phyloP scores from a whole-genome alignment of 805 yeast genomes.

The Nadsonia fulvescens region DNA sequence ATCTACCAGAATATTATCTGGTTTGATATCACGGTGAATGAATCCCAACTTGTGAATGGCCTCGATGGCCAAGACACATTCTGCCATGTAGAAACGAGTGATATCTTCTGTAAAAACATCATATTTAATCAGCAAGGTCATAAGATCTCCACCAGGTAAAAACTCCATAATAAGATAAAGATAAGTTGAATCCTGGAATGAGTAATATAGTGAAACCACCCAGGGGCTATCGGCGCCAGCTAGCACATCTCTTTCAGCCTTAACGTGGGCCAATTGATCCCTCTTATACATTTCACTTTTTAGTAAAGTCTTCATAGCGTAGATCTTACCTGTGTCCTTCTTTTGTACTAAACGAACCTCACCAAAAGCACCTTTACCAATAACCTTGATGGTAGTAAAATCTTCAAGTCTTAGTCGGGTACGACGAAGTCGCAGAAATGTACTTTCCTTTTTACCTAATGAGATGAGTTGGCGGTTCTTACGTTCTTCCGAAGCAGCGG shows the following conservation, averaged over 20 bases:
- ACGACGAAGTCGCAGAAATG: constrained; percentile 66
- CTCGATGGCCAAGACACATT: constrained; percentile 86
- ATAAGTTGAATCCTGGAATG: constrained; percentile 64
- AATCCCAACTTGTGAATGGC: constrained; percentile 86
- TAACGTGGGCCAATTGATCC: constrained; percentile 88
- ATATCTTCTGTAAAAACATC: constrained; percentile 88
- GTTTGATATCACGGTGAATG: constrained; percentile 93
- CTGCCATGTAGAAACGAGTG: constrained; percentile 80
- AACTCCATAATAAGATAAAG: constrained; percentile 68
- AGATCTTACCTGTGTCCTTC: constrained; percentile 76
- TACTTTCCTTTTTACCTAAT: constrained; percentile 77
- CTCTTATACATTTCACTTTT: constrained; percentile 89
- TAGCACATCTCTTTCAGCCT: constrained; percentile 87
- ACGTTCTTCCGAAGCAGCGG: constrained; percentile 44
- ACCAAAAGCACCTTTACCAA: constrained; percentile 97
- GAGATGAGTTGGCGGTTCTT: constrained; percentile 64
- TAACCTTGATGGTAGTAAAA: constrained; percentile 73
- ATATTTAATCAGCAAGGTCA: constrained; percentile 93
- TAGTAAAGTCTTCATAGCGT: constrained; percentile 83
- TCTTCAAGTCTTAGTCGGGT: constrained; percentile 71
- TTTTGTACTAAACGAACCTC: constrained; percentile 91
- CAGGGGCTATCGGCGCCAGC: constrained; percentile 82
- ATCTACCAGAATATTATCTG: constrained; percentile 84
- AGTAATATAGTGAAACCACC: constrained; percentile 70
- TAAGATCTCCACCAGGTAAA: constrained; percentile 69